phyloP scores from a whole-genome alignment of 805 yeast species.

The Myxozyma vanderwaltii region DNA sequence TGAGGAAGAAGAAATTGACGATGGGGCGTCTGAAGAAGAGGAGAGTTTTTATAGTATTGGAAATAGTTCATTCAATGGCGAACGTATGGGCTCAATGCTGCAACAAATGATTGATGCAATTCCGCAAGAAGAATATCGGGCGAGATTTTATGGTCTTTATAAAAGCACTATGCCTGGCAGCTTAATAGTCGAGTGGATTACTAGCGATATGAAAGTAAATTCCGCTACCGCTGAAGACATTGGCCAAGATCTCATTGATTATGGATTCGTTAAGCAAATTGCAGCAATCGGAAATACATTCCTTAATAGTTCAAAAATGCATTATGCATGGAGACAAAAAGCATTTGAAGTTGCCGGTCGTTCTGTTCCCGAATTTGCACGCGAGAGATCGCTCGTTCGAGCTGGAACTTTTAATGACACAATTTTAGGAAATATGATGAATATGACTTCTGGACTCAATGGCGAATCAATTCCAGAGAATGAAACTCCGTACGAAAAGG shows the following conservation, averaged over 20 bases:
- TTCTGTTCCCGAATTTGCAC: conserved; percentile 17
- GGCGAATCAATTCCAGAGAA: conserved; percentile 43
- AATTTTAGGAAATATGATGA: conserved; percentile 33
- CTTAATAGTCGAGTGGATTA: conserved; percentile 61
- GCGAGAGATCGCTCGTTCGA: not conserved
- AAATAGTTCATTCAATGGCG: conserved; percentile 42
- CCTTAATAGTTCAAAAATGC: conserved; percentile 71
- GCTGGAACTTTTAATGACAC: not conserved
- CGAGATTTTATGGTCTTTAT: conserved; percentile 66
- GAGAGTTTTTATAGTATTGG: conserved; percentile 35
- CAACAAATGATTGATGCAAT: conserved; percentile 51
- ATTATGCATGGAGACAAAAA: conserved; percentile 77
- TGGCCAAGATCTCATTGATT: conserved; percentile 69
- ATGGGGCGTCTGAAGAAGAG: conserved; percentile 26
- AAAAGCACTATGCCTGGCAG: conserved; percentile 63
- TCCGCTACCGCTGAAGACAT: conserved; percentile 65
- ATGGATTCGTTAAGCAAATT: conserved; percentile 24
- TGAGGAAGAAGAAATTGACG: conserved; percentile 4
- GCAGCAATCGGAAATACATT: conserved; percentile 46
- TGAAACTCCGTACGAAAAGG: conserved; percentile 53
- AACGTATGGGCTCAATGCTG: conserved; percentile 49
- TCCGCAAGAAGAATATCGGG: conserved; percentile 57
- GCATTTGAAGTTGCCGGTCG: conserved; percentile 56
- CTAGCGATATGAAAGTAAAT: conserved; percentile 48
- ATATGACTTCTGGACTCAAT: conserved; percentile 30